Base-by-base conservation (phyloP, 2,329 filamentous ascomycete species). In the Hypoxylon sp. region DNA sequence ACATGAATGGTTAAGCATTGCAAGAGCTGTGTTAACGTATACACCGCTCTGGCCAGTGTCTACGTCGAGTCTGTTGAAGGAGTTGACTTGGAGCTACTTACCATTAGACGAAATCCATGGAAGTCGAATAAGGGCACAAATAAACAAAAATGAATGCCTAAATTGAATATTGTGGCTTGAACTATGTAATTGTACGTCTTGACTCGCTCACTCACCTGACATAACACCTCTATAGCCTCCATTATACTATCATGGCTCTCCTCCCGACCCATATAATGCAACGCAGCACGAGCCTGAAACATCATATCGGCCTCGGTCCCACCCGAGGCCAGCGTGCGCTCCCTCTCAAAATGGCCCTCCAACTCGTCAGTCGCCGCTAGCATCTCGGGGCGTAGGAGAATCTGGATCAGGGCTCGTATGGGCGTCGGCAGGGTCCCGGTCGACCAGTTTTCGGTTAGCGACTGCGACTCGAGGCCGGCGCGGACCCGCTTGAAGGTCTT, bases 1-100 rank as follows among this genome's bases (percentile, higher is more conserved):
- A 69, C 89, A 91, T 0, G 87, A 88, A 74, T 91, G 89, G 69
- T 91, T 91, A 22, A 84, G 83, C 84, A 90, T 88, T 64, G 87
- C 85, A 46, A 89, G 79, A 3, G 77, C 82, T 0, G 86, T 81
- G 69, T 89, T 85, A 39, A 90, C 78, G 67, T 87, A 90, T 31
- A 89, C 80, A 24, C 87, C 88, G 0, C 84, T 81, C 60, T 85
- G 81, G 0, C 82, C 85, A 6, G 85, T 76, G 71, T 90, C 87
- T 1, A 79, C 76, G 58, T 90, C 87, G 26, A 81, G 81, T 58
- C 86, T 81, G 73, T 87, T 86, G 74, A 91, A 91, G 3, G 87
- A 83, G 77, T 91, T 91, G 39, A 87, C 88, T 74, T 88, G 83
- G 65, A 90, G 84, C 87, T 90, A 63, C 50, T 14, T 13, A n/a